Percentiles rank a stretch among this genome's conserved stretches.
Conservation (phyloP, 148 eudicot genomes). For the Cornus florida region DNA sequence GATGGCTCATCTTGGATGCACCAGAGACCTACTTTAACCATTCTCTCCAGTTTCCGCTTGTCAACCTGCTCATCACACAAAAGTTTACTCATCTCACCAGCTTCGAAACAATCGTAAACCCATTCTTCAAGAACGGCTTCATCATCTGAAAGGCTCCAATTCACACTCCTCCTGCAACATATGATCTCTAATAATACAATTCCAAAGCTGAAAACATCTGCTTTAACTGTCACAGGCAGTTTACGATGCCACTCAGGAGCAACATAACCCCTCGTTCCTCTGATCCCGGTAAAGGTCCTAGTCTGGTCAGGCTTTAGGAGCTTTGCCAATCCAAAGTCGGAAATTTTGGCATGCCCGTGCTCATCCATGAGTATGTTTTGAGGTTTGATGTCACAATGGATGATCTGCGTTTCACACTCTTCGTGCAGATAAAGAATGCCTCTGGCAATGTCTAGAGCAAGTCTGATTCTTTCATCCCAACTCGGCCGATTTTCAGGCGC, state of each 20-base stretch:
- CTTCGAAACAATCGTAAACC: slow-evolving; percentile 10
- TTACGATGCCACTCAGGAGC: slow-evolving; percentile 29
- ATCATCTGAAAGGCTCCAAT: slow-evolving; percentile 7
- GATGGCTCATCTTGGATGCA: slow-evolving; percentile 33
- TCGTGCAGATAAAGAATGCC: slow-evolving; percentile 28
- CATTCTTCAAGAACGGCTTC: slow-evolving; percentile 26
- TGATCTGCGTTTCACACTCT: slow-evolving; percentile 27
- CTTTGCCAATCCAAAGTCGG: slow-evolving; percentile 30
- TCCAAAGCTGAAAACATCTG: slow-evolving; percentile 29
- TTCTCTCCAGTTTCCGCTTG: slow-evolving; percentile 13
- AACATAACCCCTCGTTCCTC: slow-evolving; percentile 32
- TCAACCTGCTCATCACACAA: slow-evolving; percentile 9
- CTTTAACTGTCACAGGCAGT: slow-evolving; percentile 24
- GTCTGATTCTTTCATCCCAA: slow-evolving; percentile 20
- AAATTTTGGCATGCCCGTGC: slow-evolving; percentile 11
- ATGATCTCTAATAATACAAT: slow-evolving; percentile 21
- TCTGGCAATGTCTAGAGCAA: slow-evolving; percentile 21
- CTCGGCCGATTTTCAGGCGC: background rate
- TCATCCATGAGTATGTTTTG: slow-evolving; percentile 27
- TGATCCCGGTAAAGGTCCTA: slow-evolving; percentile 16
- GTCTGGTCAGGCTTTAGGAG: slow-evolving; percentile 21
- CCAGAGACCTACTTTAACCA: slow-evolving; percentile 28
- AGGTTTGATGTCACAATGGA: slow-evolving; percentile 33
- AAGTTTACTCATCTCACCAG: background rate
- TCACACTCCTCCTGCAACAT: slow-evolving; percentile 15